Percentiles rank a stretch among this genome's conserved stretches.
These are phyloP conservation scores for Trichosporon asahii DNA, from an alignment of 1,284 basidiomycete genomes.

Conservation along the genomic window DNA sequence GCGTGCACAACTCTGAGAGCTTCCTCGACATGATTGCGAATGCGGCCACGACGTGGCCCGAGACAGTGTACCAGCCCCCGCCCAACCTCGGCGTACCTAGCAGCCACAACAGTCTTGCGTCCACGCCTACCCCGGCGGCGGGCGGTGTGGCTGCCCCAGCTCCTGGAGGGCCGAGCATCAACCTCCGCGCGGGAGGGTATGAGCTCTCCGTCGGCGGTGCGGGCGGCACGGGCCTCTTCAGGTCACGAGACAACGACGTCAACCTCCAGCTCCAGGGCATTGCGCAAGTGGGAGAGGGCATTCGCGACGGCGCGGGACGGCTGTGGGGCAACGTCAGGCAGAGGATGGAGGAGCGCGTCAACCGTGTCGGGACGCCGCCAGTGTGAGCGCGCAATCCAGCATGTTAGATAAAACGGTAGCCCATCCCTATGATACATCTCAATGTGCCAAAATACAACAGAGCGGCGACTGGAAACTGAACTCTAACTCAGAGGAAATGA, in stretches of 20 bases:
- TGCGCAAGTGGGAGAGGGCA: conserved; percentile 60
- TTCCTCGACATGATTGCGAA: conserved; percentile 52
- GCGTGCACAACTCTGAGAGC: conserved; percentile 74
- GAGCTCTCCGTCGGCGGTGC: conserved; percentile 85
- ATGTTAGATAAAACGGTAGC: background rate
- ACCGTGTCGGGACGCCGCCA: conserved; percentile 52
- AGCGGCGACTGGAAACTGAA: background rate
- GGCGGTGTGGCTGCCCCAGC: conserved; percentile 54
- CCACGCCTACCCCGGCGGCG: conserved; percentile 54
- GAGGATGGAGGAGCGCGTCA: conserved; percentile 85
- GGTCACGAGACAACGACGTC: conserved; percentile 59
- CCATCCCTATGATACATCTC: background rate
- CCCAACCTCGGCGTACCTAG: conserved; percentile 18
- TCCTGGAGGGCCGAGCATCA: conserved; percentile 54
- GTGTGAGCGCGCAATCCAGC: background rate
- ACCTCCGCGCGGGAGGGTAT: conserved; percentile 83
- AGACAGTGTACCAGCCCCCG: conserved; percentile 45
- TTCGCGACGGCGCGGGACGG: conserved; percentile 67
- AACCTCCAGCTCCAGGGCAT: conserved; percentile 71
- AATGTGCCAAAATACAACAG: background rate
- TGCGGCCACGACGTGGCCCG: conserved; percentile 47
- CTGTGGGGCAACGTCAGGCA: conserved; percentile 83
- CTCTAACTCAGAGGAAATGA: background rate
- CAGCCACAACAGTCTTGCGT: conserved; percentile 60
- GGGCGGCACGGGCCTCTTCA: conserved; percentile 72